phyloP scores from a whole-genome alignment of 169 alveolate genomes.

The Plasmodium gaboni region DNA sequence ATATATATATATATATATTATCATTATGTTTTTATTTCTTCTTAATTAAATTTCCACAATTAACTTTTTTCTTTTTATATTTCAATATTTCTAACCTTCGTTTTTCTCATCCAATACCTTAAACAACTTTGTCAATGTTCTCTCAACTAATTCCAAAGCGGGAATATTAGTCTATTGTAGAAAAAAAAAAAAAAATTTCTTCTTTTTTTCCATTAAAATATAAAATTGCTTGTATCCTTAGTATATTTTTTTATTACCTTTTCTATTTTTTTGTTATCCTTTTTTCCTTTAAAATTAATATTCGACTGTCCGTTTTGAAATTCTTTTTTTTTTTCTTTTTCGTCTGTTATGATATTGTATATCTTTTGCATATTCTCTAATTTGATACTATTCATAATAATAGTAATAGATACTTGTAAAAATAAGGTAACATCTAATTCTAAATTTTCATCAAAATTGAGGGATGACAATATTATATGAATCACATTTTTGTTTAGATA shows the following conservation, averaged over 20 bases:
- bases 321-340: slow-evolving; percentile 58
- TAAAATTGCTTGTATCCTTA: background rate
- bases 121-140: slow-evolving; percentile 66
- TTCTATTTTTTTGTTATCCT: slow-evolving; percentile 19
- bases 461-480: slow-evolving; percentile 55
- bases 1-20: background rate
- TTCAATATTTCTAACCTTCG: slow-evolving; percentile 40
- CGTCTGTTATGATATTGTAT: slow-evolving; percentile 45
- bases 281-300: slow-evolving; percentile 12
- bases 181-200: background rate
- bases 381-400: slow-evolving; percentile 46
- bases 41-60: background rate
- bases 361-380: slow-evolving; percentile 66
- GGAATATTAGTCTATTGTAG: slow-evolving; percentile 50
- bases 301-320: slow-evolving; percentile 15
- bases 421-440: slow-evolving; percentile 45
- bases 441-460: slow-evolving; percentile 50
- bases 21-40: background rate
- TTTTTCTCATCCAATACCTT: slow-evolving; percentile 75
- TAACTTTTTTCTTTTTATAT: background rate
- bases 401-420: slow-evolving; percentile 49
- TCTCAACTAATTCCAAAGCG: slow-evolving; percentile 65
- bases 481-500: slow-evolving; percentile 61
- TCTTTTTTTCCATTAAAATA: background rate
- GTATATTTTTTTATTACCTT: slow-evolving; percentile 8